Evolutionary conservation across 257 asterid species (phyloP).

Genomic region (Rehmannia glutinosa): DNA sequence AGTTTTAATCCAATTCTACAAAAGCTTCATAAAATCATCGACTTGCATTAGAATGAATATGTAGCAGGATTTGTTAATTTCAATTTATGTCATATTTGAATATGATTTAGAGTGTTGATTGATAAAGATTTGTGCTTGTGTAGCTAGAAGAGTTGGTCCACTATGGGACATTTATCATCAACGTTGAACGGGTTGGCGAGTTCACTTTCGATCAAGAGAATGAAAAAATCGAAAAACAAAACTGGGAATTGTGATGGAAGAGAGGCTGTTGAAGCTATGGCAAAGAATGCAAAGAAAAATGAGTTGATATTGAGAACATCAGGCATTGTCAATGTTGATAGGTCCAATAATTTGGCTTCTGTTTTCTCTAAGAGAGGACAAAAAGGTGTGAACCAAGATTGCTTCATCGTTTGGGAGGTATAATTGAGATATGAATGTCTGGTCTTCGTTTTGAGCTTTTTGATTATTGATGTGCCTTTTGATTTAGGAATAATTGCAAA

Average conservation of each 20-base stretch:
- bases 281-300: slow-evolving; percentile 64
- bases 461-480: neutral
- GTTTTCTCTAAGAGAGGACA: slow-evolving; percentile 79
- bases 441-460: neutral
- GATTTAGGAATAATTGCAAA: too few species aligned
- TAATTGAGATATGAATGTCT: too few species aligned
- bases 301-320: slow-evolving; percentile 73
- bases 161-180: slow-evolving; percentile 79
- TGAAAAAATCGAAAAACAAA: slow-evolving; percentile 22
- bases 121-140: slow-evolving; percentile 24
- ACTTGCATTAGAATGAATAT: neutral
- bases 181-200: slow-evolving; percentile 88
- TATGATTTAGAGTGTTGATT: neutral
- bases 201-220: slow-evolving; percentile 55
- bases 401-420: slow-evolving; percentile 86
- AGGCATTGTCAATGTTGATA: slow-evolving; percentile 55
- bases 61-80: neutral
- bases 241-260: slow-evolving; percentile 17
- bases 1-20: neutral
- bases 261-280: slow-evolving; percentile 57
- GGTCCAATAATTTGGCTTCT: slow-evolving; percentile 72
- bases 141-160: slow-evolving; percentile 14
- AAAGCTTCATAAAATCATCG: slow-evolving; percentile 4
- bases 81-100: too few species aligned
- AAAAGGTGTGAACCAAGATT: slow-evolving; percentile 76